Evolutionary conservation across 2,329 filamentous ascomycete genomes (phyloP).

Genomic region (Verticillium nubilum): DNA sequence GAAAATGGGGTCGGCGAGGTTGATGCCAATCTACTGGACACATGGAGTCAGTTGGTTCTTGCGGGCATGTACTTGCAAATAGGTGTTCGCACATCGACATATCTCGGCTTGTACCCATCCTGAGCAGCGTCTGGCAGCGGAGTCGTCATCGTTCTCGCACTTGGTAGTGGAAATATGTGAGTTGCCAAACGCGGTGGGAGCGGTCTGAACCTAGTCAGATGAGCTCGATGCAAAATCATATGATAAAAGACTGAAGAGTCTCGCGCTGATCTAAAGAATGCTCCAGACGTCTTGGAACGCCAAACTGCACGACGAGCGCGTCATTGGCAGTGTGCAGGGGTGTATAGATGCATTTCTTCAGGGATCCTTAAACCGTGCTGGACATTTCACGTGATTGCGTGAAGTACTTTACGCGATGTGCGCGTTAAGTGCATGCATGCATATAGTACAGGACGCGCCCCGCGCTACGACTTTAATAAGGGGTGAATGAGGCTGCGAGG

Average conservation of each 20-base stretch:
- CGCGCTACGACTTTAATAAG: neutral
- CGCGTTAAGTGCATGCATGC: conserved; percentile 3
- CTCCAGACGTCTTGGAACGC: neutral
- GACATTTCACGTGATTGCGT: neutral
- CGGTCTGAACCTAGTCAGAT: neutral
- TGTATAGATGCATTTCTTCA: neutral
- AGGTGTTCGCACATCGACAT: conserved; percentile 51
- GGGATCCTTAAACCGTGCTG: neutral
- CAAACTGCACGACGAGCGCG: neutral
- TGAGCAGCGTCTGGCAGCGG: neutral
- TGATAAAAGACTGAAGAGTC: neutral
- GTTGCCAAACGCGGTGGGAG: neutral
- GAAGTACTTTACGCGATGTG: neutral
- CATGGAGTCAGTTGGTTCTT: conserved; percentile 6
- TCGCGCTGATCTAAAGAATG: neutral
- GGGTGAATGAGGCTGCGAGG: neutral
- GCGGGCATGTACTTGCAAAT: neutral
- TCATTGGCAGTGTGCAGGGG: neutral
- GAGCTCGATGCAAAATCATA: neutral
- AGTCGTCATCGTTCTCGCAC: neutral
- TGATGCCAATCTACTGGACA: conserved; percentile 72
- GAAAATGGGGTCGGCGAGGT: conserved; percentile 89
- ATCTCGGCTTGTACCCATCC: conserved; percentile 41
- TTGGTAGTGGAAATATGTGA: neutral
- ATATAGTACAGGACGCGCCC: neutral